phyloP scores from a whole-genome alignment of 1,284 basidiomycete genomes.

The Puccinia horiana region DNA sequence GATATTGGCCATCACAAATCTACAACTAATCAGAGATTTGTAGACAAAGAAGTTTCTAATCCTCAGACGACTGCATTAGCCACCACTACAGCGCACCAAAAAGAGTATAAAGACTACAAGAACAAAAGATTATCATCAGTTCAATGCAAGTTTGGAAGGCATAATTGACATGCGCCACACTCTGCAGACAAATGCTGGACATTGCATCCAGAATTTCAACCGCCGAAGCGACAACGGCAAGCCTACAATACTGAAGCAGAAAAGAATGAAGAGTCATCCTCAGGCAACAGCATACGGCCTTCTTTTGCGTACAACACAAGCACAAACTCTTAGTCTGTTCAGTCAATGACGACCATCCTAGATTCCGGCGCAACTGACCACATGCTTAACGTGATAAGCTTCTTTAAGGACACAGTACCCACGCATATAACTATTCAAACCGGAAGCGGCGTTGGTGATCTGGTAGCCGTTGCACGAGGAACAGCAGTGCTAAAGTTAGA shows the following conservation, averaged over 20 bases:
- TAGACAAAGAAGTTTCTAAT: too few relatives aligned
- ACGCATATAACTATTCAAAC: not conserved
- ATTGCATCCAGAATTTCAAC: not conserved
- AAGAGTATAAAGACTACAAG: not conserved
- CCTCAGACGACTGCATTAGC: too few relatives aligned
- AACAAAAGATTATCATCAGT: not conserved
- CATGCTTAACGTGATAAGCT: not conserved
- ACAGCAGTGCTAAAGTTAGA: not conserved
- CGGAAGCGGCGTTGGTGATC: not conserved
- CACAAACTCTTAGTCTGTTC: too few relatives aligned
- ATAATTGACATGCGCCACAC: not conserved
- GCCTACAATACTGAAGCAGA: not conserved
- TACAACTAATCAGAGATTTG: not conserved
- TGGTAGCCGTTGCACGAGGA: not conserved
- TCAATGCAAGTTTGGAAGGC: not conserved
- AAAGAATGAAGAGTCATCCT: not conserved
- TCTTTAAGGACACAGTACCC: not conserved
- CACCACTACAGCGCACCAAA: not conserved
- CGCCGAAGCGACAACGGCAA: not conserved
- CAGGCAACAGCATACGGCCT: not conserved
- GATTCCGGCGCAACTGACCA: slow-evolving; percentile 1
- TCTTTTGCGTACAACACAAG: not conserved
- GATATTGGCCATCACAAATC: not conserved
- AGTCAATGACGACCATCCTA: not conserved
- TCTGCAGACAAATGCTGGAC: not conserved